Conservation (phyloP, 2,329 filamentous ascomycete genomes). For the Penicillium polonicum region DNA sequence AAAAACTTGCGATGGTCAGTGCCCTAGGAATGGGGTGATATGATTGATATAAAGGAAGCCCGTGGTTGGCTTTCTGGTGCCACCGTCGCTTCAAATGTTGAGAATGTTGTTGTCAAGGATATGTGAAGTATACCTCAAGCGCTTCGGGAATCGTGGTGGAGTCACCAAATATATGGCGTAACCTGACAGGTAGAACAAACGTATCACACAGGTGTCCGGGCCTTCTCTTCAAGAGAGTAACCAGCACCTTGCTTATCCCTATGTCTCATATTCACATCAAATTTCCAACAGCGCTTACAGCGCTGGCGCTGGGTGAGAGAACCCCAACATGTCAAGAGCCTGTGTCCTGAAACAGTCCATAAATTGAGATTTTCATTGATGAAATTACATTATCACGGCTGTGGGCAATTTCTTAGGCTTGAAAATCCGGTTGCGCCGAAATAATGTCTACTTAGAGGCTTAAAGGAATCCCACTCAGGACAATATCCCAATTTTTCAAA, state of each 20-base stretch:
- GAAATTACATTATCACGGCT: background rate
- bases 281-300: background rate
- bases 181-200: background rate
- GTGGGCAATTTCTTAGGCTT: background rate
- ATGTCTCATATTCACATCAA: background rate
- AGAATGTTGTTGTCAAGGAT: constrained; percentile 5
- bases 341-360: background rate
- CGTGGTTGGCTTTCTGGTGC: constrained; percentile 2
- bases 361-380: background rate
- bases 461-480: background rate
- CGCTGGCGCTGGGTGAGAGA: background rate
- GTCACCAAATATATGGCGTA: background rate
- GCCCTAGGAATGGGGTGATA: constrained; percentile 8
- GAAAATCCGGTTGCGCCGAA: background rate
- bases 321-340: background rate
- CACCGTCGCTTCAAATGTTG: background rate
- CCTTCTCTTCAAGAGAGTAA: background rate
- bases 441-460: background rate
- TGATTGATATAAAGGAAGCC: constrained; percentile 2
- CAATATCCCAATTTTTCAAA: background rate
- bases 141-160: background rate
- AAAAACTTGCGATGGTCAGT: constrained; percentile 10
- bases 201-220: background rate
- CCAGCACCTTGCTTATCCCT: background rate
- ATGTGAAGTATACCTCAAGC: constrained; percentile 4